Conservation (phyloP, 2,329 filamentous ascomycete species). For the Camillea tinctor region DNA sequence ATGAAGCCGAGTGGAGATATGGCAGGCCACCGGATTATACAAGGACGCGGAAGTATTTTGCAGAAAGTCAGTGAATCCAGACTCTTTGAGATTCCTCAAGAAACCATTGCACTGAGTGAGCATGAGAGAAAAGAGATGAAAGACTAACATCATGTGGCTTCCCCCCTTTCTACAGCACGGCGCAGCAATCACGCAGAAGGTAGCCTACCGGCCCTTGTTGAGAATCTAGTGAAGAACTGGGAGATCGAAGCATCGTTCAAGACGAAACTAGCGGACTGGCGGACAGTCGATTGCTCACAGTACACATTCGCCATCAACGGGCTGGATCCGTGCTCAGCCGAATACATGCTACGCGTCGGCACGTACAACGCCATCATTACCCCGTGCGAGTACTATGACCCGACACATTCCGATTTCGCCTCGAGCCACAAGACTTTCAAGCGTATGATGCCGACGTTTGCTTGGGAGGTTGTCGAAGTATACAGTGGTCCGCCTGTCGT, state of each 20-base stretch:
- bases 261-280: constrained; percentile 59
- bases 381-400: constrained; percentile 63
- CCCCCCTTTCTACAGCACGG: constrained; percentile 48
- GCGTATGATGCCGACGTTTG: constrained; percentile 71
- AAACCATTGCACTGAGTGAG: background rate
- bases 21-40: constrained; percentile 61
- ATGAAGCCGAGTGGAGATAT: constrained; percentile 59
- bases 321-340: constrained; percentile 52
- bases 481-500: constrained; percentile 64
- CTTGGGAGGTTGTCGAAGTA: constrained; percentile 69
- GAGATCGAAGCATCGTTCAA: constrained; percentile 72
- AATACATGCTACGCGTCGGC: constrained; percentile 65
- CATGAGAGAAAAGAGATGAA: background rate
- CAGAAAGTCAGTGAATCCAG: constrained; percentile 48
- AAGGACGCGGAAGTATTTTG: constrained; percentile 59
- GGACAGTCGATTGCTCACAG: constrained; percentile 58
- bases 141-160: background rate
- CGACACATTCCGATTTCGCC: constrained; percentile 59
- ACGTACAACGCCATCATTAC: constrained; percentile 69
- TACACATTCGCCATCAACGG: constrained; percentile 67
- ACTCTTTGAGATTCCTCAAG: background rate
- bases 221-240: constrained; percentile 73
- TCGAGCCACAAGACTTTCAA: constrained; percentile 70
- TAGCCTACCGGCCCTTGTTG: constrained; percentile 59
- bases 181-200: constrained; percentile 52